These are phyloP conservation scores for Przewalskia tangutica DNA, from an alignment of 257 asterid genomes.

Conservation along the genomic window DNA sequence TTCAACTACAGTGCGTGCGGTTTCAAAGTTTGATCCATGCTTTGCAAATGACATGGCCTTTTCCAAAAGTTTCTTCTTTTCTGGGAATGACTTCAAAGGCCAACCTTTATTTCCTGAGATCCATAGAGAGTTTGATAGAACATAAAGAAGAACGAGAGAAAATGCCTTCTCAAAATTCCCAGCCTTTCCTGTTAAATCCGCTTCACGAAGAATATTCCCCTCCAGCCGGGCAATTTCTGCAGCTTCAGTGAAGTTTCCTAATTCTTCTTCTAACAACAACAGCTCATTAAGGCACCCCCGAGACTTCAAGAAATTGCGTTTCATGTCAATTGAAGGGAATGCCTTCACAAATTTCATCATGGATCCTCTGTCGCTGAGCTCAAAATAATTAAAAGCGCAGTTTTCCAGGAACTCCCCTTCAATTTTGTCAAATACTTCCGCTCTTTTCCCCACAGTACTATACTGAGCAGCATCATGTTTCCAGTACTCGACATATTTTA, in stretches of 20 bases:
- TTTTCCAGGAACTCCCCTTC: conserved; percentile 37
- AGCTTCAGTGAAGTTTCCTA: conserved; percentile 41
- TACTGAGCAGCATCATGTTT: conserved; percentile 20
- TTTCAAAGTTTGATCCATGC: conserved; percentile 22
- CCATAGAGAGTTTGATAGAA: conserved; percentile 38
- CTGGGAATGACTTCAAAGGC: conserved; percentile 33
- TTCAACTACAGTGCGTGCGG: conserved; percentile 19
- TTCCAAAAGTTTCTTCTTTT: conserved; percentile 20
- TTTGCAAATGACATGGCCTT: conserved; percentile 24
- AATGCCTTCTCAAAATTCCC: conserved; percentile 19
- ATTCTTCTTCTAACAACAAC: conserved; percentile 36
- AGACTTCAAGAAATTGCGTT: conserved; percentile 35
- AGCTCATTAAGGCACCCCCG: conserved; percentile 37
- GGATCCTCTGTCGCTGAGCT: conserved; percentile 19
- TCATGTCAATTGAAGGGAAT: conserved; percentile 27
- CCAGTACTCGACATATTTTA: conserved; percentile 45
- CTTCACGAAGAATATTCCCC: conserved; percentile 33
- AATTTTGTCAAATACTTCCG: conserved; percentile 18
- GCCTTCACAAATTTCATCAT: conserved; percentile 43
- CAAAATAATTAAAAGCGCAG: conserved; percentile 26
- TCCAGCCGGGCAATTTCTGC: conserved; percentile 28
- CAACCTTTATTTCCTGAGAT: conserved; percentile 28
- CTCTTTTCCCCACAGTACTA: not conserved
- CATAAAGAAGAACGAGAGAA: conserved; percentile 18
- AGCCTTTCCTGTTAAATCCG: conserved; percentile 30